Percentiles rank a stretch among this genome's conserved stretches.
These are phyloP conservation scores for Phycomyces nitens DNA, from an alignment of 192 early-diverging fungal species.

Conservation along the genomic window DNA sequence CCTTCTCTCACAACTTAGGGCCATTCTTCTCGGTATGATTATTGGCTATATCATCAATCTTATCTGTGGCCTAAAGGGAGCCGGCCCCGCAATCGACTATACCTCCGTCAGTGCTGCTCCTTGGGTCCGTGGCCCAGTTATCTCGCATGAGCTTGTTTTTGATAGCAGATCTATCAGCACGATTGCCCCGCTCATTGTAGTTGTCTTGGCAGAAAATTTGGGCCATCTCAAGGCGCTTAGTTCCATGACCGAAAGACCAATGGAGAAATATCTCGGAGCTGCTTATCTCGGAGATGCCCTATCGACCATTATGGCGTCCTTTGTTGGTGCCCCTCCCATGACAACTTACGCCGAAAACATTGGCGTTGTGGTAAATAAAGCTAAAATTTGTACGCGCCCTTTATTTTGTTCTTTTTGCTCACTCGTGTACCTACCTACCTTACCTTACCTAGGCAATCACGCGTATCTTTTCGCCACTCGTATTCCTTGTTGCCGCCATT, in stretches of 20 bases:
- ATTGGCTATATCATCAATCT: slow-evolving; percentile 34
- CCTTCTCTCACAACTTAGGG: too few species aligned
- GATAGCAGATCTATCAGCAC: slow-evolving; percentile 35
- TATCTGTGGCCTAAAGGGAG: slow-evolving; percentile 32
- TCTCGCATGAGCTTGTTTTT: slow-evolving; percentile 36
- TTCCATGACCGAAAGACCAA: slow-evolving; percentile 37
- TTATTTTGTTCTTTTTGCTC: too few species aligned
- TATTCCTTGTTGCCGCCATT: slow-evolving; percentile 44
- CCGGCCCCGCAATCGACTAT: slow-evolving; percentile 33
- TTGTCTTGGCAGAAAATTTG: slow-evolving; percentile 52
- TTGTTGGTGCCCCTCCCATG: slow-evolving; percentile 42
- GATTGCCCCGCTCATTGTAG: slow-evolving; percentile 46
- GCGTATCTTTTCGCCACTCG: slow-evolving; percentile 47
- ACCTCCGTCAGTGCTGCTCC: slow-evolving; percentile 21
- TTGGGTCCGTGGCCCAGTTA: slow-evolving; percentile 42
- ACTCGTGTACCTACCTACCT: too few species aligned
- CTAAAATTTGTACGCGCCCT: too few species aligned
- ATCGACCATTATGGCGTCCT: slow-evolving; percentile 39
- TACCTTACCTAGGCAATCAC: slow-evolving; percentile 41
- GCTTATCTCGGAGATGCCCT: slow-evolving; percentile 54
- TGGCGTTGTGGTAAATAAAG: slow-evolving; percentile 35
- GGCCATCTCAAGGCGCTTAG: slow-evolving; percentile 52
- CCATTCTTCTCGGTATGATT: slow-evolving; percentile 45
- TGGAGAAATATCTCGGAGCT: slow-evolving; percentile 46
- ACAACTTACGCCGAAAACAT: slow-evolving; percentile 64